A percentile compares a stretch with the other conserved stretches of the same genome.
Evolutionary conservation across 768 basidiomycete genomes (phyloP).

Genomic region (Lactarius evosmus): DNA sequence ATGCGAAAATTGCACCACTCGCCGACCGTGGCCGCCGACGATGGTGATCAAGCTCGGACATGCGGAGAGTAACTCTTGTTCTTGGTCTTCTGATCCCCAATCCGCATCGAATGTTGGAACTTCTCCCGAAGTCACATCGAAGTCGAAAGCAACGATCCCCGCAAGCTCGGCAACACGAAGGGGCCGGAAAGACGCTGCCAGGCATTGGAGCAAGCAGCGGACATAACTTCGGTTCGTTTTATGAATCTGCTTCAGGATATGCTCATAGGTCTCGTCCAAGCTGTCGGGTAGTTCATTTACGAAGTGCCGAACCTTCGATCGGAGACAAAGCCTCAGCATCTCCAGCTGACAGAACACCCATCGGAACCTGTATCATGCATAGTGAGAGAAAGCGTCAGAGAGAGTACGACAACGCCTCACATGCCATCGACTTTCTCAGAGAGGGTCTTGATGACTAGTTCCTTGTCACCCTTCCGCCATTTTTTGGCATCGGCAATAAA

Average conservation of each 20-base stretch:
- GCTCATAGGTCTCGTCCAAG: too few species aligned
- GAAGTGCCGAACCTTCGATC: neutral
- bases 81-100: neutral
- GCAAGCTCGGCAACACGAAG: neutral
- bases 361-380: too few species aligned
- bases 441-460: neutral
- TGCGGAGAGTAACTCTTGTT: neutral
- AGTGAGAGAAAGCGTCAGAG: too few species aligned
- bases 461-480: neutral
- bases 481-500: neutral
- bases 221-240: neutral
- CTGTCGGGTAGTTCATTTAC: neutral
- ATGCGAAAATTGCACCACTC: neutral
- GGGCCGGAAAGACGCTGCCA: neutral
- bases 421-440: too few species aligned
- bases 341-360: too few species aligned
- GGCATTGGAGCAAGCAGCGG: neutral
- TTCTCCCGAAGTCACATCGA: neutral
- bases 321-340: too few species aligned
- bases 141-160: neutral
- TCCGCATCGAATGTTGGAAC: neutral
- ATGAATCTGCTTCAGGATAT: neutral
- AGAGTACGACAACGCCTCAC: too few species aligned
- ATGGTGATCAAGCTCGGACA: neutral
- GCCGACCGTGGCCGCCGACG: fast-evolving